Evolutionary conservation across 352 stramenopile species (phyloP).

Genomic region (Phytophthora hibernalis): DNA sequence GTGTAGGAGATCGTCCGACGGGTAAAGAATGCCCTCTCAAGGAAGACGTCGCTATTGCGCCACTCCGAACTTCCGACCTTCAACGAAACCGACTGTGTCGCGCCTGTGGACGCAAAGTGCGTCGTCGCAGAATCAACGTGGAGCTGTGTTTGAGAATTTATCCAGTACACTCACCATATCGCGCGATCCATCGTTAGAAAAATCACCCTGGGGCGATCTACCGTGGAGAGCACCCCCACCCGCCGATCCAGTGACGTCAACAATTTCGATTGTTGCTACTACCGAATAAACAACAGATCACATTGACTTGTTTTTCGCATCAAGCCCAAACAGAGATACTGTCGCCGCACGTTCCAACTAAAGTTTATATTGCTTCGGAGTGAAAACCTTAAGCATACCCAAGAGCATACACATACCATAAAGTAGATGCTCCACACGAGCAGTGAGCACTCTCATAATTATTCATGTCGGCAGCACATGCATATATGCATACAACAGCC

Average conservation of each 20-base stretch:
- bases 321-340: not conserved
- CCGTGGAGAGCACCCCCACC: slow-evolving; percentile 23
- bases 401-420: slow-evolving; percentile 29
- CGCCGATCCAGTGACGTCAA: slow-evolving; percentile 1
- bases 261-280: not conserved
- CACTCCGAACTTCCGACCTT: slow-evolving; percentile 43
- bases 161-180: slow-evolving; percentile 16
- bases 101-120: slow-evolving; percentile 37
- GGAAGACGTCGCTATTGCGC: slow-evolving; percentile 39
- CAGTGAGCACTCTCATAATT: slow-evolving; percentile 17
- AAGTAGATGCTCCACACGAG: slow-evolving; percentile 21
- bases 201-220: slow-evolving; percentile 20
- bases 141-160: slow-evolving; percentile 32
- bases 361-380: slow-evolving; percentile 25
- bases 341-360: not conserved
- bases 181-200: not conserved
- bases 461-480: slow-evolving; percentile 22
- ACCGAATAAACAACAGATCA: slow-evolving; percentile 6
- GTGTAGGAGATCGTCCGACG: slow-evolving; percentile 28
- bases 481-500: not conserved
- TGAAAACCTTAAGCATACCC: slow-evolving; percentile 15
- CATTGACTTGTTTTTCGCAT: not conserved
- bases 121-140: slow-evolving; percentile 32
- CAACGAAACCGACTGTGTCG: slow-evolving; percentile 40
- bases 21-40: slow-evolving; percentile 48